Percentiles rank a stretch among this genome's conserved stretches.
These are phyloP conservation scores for Tardiomyces depauwii DNA, from an alignment of 1,139 yeast species.

Conservation along the genomic window DNA sequence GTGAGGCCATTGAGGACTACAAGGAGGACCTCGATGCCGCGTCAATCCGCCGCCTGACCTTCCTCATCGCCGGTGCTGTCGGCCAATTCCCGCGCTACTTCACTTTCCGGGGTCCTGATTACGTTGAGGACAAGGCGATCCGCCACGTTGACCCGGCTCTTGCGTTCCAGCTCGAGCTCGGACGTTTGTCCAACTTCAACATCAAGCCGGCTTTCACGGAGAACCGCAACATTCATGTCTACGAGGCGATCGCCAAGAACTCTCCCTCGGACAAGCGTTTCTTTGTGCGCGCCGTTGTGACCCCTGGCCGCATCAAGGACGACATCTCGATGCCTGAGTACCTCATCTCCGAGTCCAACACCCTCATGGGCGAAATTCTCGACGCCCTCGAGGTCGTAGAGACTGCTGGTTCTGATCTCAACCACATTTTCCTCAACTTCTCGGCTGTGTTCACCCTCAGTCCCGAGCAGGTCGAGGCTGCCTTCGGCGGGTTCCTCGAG, in stretches of 20 bases:
- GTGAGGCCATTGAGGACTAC: constrained; percentile 55
- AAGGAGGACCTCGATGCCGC: constrained; percentile 58
- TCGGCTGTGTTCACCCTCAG: constrained; percentile 89
- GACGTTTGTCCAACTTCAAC: constrained; percentile 86
- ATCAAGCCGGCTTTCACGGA: constrained; percentile 93
- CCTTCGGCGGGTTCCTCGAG: constrained; percentile 95
- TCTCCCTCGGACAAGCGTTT: constrained; percentile 89
- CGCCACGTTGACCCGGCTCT: constrained; percentile 98
- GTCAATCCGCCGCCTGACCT: constrained; percentile 83
- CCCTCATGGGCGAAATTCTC: constrained; percentile 89
- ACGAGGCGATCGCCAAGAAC: constrained; percentile 91
- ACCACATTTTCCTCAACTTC: constrained; percentile 93
- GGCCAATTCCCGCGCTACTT: constrained; percentile 92
- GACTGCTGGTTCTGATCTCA: constrained; percentile 88
- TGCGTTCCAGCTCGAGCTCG: constrained; percentile 93
- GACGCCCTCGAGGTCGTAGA: constrained; percentile 93
- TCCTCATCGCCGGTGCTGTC: constrained; percentile 70
- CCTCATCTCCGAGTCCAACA: constrained; percentile 88
- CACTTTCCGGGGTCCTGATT: constrained; percentile 86
- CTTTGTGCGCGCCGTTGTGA: constrained; percentile 92
- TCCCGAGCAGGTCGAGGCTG: constrained; percentile 94
- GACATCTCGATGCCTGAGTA: constrained; percentile 90
- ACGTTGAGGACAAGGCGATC: constrained; percentile 65
- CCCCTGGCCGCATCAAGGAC: constrained; percentile 91
- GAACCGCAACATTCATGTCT: constrained; percentile 94